Evolutionary conservation across 345 rosid genomes (phyloP).

Genomic region (Euphorbia lathyris): DNA sequence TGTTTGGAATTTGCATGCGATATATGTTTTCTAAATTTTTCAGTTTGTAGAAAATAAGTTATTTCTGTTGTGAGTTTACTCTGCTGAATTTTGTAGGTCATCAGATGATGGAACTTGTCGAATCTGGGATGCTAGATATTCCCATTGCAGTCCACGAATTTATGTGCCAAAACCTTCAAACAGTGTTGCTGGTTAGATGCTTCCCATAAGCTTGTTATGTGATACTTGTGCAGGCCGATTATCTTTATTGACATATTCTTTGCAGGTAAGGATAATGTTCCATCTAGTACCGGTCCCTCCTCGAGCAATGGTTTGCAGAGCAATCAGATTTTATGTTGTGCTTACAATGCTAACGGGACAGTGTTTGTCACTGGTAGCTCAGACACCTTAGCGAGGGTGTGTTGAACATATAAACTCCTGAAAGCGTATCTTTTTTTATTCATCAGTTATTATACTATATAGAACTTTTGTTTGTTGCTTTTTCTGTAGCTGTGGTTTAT

Average conservation of each 20-base stretch:
- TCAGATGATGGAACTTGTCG: conserved; percentile 99
- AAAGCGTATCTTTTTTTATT: not conserved
- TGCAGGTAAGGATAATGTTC: conserved; percentile 58
- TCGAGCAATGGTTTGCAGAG: conserved; percentile 54
- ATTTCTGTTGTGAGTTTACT: conserved; percentile 13
- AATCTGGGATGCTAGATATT: conserved; percentile 91
- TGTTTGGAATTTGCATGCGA: not conserved
- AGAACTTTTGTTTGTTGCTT: conserved; percentile 17
- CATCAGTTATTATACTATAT: conserved; percentile 12
- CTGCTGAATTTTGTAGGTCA: conserved; percentile 48
- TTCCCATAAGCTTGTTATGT: conserved; percentile 15
- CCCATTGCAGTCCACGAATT: conserved; percentile 70
- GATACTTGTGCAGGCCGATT: conserved; percentile 17
- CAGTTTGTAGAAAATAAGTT: not conserved
- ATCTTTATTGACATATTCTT: conserved; percentile 16
- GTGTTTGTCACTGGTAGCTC: conserved; percentile 98
- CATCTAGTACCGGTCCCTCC: conserved; percentile 37
- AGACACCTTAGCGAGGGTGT: conserved; percentile 93
- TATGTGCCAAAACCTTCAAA: conserved; percentile 78
- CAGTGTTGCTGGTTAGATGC: conserved; percentile 52
- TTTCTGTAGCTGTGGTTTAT: conserved; percentile 22
- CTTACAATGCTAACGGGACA: conserved; percentile 92
- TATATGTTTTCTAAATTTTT: not conserved
- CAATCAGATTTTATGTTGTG: conserved; percentile 89
- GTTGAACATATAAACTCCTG: conserved; percentile 32